phyloP scores from a whole-genome alignment of 768 basidiomycete genomes.

The Tylopilus plumbeoviolaceoides region DNA sequence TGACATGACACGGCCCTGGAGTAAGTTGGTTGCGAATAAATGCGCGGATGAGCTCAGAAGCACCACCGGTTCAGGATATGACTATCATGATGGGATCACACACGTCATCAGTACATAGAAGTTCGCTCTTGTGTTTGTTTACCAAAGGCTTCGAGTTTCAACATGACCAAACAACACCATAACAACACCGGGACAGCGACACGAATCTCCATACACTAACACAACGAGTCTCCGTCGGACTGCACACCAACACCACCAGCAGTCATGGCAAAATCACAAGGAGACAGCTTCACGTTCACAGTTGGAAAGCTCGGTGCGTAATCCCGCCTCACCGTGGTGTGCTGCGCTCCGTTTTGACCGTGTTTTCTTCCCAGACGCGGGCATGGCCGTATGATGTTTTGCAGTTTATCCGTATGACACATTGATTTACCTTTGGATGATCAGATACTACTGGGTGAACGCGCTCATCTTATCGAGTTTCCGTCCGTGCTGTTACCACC shows the following conservation, averaged over 20 bases:
- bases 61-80: too few species aligned
- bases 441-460: conserved; percentile 87
- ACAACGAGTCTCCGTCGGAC: background rate
- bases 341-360: conserved; percentile 9
- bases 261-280: conserved; percentile 39
- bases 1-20: too few species aligned
- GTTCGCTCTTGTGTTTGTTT: conserved; percentile 10
- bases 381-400: conserved; percentile 72
- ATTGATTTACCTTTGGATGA: conserved; percentile 1
- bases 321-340: background rate
- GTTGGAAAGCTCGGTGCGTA: conserved; percentile 89
- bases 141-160: conserved; percentile 20
- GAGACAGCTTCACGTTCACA: conserved; percentile 90
- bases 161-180: conserved; percentile 21
- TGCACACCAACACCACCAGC: background rate
- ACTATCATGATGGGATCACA: too few species aligned
- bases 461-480: conserved; percentile 96
- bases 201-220: background rate
- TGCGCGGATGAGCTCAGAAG: too few species aligned
- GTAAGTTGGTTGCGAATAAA: too few species aligned
- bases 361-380: conserved; percentile 62
- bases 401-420: background rate
- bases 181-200: conserved; percentile 13
- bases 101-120: too few species aligned
- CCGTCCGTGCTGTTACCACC: conserved; percentile 93